phyloP scores from a whole-genome alignment of 75 land plant species.

The Picea sitchensis region DNA sequence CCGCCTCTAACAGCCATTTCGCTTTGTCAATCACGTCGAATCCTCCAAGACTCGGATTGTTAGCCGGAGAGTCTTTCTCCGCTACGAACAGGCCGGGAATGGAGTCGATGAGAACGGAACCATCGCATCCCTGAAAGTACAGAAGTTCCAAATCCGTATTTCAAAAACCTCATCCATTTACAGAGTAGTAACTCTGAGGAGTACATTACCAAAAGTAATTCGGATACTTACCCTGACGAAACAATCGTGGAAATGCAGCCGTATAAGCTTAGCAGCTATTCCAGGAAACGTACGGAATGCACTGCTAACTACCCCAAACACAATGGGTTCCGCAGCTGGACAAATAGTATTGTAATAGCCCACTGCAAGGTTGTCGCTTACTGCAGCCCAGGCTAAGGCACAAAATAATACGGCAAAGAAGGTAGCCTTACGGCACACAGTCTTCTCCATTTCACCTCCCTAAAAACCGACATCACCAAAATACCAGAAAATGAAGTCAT shows the following conservation, averaged over 20 bases:
- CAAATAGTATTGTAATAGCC: conserved; percentile 8
- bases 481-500: no score
- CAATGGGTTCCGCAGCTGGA: conserved; percentile 17
- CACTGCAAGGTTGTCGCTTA: not conserved
- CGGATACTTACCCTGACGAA: not conserved
- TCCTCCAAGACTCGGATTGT: conserved; percentile 13
- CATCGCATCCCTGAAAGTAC: conserved; percentile 31
- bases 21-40: conserved; percentile 24
- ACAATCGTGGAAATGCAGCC: conserved; percentile 31
- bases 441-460: no score
- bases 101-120: conserved; percentile 22
- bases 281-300: not conserved
- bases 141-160: no score
- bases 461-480: no score
- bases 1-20: conserved; percentile 11
- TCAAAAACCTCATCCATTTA: no score
- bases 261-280: conserved; percentile 15
- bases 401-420: no score
- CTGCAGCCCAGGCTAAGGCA: no score
- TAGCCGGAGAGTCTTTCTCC: conserved; percentile 20
- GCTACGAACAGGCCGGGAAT: not conserved
- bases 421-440: no score
- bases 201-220: no score
- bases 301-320: conserved; percentile 4
- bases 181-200: no score